Evolutionary conservation across 495 filamentous ascomycete genomes (phyloP).

Genomic region (Penicillium antarcticum): DNA sequence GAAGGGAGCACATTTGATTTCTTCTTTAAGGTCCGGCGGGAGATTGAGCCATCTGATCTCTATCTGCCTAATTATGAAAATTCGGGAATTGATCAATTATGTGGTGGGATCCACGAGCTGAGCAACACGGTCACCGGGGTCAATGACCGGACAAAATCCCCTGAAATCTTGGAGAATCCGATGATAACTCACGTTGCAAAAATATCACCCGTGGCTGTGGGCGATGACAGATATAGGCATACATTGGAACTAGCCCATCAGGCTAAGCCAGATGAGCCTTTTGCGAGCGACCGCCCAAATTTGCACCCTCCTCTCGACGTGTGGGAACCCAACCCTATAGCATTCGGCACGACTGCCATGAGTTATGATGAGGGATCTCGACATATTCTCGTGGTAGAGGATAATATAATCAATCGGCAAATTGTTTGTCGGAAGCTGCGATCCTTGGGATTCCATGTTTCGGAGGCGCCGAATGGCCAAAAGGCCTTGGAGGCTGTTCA

Average conservation of each 20-base stretch:
- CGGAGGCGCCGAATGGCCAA: conserved; percentile 69
- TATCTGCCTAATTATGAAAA: conserved; percentile 12
- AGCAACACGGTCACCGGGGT: conserved; percentile 11
- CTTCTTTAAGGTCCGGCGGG: conserved; percentile 62
- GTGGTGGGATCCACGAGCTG: conserved; percentile 16
- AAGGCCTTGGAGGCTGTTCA: conserved; percentile 60
- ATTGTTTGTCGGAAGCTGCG: conserved; percentile 63
- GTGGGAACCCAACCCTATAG: neutral
- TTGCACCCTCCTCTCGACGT: neutral
- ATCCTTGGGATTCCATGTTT: conserved; percentile 60
- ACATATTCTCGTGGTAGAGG: conserved; percentile 72
- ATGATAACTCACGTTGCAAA: conserved; percentile 5
- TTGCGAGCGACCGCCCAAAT: neutral
- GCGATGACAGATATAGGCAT: conserved; percentile 8
- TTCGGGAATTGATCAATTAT: conserved; percentile 15
- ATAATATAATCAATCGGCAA: conserved; percentile 74
- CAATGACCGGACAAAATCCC: conserved; percentile 4
- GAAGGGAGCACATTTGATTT: conserved; percentile 85
- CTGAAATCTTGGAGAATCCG: conserved; percentile 6
- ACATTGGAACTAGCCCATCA: conserved; percentile 1
- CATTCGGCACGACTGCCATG: neutral
- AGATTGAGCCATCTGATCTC: conserved; percentile 20
- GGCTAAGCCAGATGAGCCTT: neutral
- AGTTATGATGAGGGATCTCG: neutral
- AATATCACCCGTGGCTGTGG: neutral